These are phyloP conservation scores for Ophiostoma angusticollis DNA, from an alignment of 2,329 filamentous ascomycete genomes.

Conservation along the genomic window DNA sequence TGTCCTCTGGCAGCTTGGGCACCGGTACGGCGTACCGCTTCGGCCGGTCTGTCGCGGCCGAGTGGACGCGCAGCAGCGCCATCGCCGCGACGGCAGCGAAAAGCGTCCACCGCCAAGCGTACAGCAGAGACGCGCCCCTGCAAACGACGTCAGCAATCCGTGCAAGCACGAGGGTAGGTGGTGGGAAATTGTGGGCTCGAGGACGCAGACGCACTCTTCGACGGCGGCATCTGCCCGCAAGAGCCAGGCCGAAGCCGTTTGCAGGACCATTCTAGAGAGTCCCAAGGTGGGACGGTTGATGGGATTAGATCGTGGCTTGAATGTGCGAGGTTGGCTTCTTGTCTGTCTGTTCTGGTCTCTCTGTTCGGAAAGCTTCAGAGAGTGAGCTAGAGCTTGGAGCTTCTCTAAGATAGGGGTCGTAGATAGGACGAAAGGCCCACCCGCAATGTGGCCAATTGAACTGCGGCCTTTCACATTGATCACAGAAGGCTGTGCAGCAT, in stretches of 20 bases:
- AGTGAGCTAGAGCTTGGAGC: too few species aligned
- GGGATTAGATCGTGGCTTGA: too few species aligned
- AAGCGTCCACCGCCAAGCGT: constrained; percentile 7
- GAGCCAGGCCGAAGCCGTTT: constrained; percentile 3
- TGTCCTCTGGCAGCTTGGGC: constrained; percentile 47
- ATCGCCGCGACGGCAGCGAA: constrained; percentile 1
- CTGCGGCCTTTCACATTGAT: too few species aligned
- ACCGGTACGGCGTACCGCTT: constrained; percentile 48
- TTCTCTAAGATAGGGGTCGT: too few species aligned
- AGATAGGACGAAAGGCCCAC: too few species aligned
- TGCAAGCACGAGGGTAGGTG: too few species aligned
- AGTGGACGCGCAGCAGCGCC: constrained; percentile 18
- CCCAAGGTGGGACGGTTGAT: not conserved
- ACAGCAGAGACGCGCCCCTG: not conserved
- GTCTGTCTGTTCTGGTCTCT: too few species aligned
- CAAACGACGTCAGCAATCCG: not conserved
- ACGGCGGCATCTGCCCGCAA: constrained; percentile 4
- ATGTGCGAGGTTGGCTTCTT: too few species aligned
- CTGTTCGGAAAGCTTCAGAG: too few species aligned
- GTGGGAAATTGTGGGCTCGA: too few species aligned
- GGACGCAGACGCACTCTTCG: constrained; percentile 1
- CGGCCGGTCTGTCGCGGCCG: constrained; percentile 22
- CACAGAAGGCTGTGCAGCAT: too few species aligned
- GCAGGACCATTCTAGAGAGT: constrained; percentile 5
- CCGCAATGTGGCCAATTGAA: too few species aligned